A percentile compares a stretch with the other conserved stretches of the same genome.
phyloP scores from a whole-genome alignment of 2,329 filamentous ascomycete species.

The Botrytis deweyae region DNA sequence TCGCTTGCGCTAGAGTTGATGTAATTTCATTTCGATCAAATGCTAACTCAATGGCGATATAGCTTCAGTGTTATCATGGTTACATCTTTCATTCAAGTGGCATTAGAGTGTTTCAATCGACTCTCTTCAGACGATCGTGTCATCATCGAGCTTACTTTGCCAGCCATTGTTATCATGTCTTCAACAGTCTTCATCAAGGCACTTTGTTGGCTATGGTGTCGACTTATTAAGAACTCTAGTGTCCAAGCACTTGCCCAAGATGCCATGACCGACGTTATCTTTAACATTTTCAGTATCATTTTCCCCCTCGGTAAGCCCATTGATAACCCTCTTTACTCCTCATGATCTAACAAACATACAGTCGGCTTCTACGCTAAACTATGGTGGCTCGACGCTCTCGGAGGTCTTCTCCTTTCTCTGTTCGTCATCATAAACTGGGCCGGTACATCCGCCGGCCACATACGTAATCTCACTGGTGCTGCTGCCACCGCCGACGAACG shows the following conservation, averaged over 20 bases:
- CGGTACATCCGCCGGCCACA: conserved; percentile 58
- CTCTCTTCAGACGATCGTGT: conserved; percentile 50
- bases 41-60: background rate
- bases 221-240: conserved; percentile 60
- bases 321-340: background rate
- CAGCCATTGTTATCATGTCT: conserved; percentile 57
- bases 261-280: conserved; percentile 63
- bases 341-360: conserved; percentile 22
- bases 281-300: conserved; percentile 62
- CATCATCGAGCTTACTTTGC: conserved; percentile 50
- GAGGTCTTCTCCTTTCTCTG: conserved; percentile 60
- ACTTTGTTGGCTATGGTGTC: conserved; percentile 59
- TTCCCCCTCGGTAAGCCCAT: conserved; percentile 50
- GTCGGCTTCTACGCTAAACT: conserved; percentile 57
- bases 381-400: conserved; percentile 67
- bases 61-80: conserved; percentile 62
- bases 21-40: background rate
- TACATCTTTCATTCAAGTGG: conserved; percentile 60
- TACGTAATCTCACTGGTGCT: conserved; percentile 58
- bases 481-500: conserved; percentile 52
- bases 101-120: conserved; percentile 59
- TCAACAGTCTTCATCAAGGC: conserved; percentile 59
- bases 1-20: background rate
- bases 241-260: conserved; percentile 63
- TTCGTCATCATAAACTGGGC: conserved; percentile 71